Conservation (phyloP, 1,284 basidiomycete genomes). For the Peniophora sp. region DNA sequence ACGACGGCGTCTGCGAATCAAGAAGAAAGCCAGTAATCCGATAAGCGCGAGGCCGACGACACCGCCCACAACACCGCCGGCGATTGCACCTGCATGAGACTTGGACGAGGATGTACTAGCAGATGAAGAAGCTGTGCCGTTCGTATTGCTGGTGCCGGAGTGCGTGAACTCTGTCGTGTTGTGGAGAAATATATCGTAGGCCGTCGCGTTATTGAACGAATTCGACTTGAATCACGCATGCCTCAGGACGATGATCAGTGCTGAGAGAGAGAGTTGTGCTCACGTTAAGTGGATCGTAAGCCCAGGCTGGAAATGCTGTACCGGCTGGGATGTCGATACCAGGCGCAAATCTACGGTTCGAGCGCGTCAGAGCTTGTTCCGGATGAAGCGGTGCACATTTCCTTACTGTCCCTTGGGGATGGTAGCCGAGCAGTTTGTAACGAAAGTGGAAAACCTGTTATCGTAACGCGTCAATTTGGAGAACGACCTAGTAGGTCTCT, state of each 20-base stretch:
- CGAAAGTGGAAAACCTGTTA: no score
- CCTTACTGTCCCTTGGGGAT: no score
- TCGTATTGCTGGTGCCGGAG: no score
- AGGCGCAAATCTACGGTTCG: neutral
- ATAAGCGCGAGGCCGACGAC: neutral
- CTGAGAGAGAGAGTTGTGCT: neutral
- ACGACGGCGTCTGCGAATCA: neutral
- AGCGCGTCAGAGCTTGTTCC: neutral
- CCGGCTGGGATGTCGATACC: constrained; percentile 4
- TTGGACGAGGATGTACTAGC: no score
- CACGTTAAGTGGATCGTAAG: constrained; percentile 2
- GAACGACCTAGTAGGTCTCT: neutral
- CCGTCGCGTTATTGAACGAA: no score
- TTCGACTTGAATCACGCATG: neutral
- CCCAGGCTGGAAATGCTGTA: constrained; percentile 11
- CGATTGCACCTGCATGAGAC: neutral
- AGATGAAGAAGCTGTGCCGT: no score
- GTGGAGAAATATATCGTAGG: no score
- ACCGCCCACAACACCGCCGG: neutral
- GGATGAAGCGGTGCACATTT: no score
- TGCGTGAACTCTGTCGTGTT: no score
- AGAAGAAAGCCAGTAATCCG: neutral
- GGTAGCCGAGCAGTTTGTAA: no score
- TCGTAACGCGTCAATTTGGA: no score
- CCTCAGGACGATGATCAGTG: neutral